phyloP scores from a whole-genome alignment of 2,329 filamentous ascomycete genomes.

The Microthyrium microscopicum region DNA sequence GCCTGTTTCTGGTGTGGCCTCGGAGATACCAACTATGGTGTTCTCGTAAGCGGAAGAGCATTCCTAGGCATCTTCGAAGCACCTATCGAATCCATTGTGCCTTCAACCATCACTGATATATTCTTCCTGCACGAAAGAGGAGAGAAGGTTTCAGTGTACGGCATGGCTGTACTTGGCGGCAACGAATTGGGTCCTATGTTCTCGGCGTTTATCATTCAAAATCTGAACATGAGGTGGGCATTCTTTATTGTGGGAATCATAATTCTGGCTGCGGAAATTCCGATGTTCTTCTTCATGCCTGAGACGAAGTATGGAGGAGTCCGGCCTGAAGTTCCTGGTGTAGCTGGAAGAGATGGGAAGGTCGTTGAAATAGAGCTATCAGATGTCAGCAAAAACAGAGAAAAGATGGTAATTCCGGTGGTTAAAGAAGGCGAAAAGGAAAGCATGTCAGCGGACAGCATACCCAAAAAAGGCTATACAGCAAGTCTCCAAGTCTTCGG shows the following conservation, averaged over 20 bases:
- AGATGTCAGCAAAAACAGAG: too few relatives aligned
- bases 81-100: slow-evolving; percentile 14
- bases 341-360: neutral
- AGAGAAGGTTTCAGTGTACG: slow-evolving; percentile 22
- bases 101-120: slow-evolving; percentile 17
- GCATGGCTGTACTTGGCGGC: slow-evolving; percentile 23
- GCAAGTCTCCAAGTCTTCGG: slow-evolving; percentile 9
- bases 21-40: slow-evolving; percentile 1
- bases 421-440: neutral
- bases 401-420: too few relatives aligned
- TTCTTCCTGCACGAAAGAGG: slow-evolving; percentile 20
- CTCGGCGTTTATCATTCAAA: slow-evolving; percentile 24
- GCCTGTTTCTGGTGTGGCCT: slow-evolving; percentile 5
- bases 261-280: slow-evolving; percentile 18
- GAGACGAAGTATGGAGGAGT: slow-evolving; percentile 21
- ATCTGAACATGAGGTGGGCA: slow-evolving; percentile 24
- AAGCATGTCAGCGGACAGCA: neutral
- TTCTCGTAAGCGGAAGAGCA: slow-evolving; percentile 9
- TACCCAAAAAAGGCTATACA: slow-evolving; percentile 8
- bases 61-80: slow-evolving; percentile 13
- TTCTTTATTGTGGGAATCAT: slow-evolving; percentile 22
- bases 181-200: slow-evolving; percentile 24
- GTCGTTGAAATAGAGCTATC: too few relatives aligned
- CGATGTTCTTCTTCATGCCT: slow-evolving; percentile 20
- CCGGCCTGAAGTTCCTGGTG: slow-evolving; percentile 8